These are phyloP conservation scores for Aspergillus affinis DNA, from an alignment of 495 filamentous ascomycete species.

Conservation along the genomic window DNA sequence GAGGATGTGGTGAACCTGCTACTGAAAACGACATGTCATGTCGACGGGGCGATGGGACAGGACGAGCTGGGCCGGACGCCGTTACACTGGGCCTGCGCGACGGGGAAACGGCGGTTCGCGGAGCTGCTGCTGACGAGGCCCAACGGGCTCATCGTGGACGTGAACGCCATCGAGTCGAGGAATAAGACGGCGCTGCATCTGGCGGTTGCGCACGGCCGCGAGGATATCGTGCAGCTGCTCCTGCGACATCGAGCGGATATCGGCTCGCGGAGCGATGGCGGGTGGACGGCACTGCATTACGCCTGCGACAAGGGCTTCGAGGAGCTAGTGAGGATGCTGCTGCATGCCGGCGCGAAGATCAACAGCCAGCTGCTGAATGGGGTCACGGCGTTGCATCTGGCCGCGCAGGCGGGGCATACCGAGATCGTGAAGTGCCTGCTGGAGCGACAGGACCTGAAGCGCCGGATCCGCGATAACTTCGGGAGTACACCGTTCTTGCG, in stretches of 20 bases:
- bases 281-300: constrained; percentile 66
- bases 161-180: constrained; percentile 54
- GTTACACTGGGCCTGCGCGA: constrained; percentile 63
- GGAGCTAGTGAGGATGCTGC: constrained; percentile 47
- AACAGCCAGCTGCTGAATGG: constrained; percentile 58
- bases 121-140: constrained; percentile 51
- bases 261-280: constrained; percentile 56
- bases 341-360: constrained; percentile 52
- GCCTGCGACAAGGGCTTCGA: constrained; percentile 57
- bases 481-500: constrained; percentile 60
- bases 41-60: constrained; percentile 39
- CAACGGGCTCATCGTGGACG: constrained; percentile 40
- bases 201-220: constrained; percentile 52
- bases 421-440: constrained; percentile 57
- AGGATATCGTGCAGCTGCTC: constrained; percentile 56
- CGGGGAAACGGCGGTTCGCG: constrained; percentile 56
- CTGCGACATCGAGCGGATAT: constrained; percentile 52
- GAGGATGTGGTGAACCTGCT: constrained; percentile 49
- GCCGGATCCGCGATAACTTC: constrained; percentile 56
- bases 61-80: constrained; percentile 56
- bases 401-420: constrained; percentile 60
- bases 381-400: constrained; percentile 60
- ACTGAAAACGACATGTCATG: constrained; percentile 39
- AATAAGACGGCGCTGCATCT: constrained; percentile 63
- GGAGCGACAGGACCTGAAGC: constrained; percentile 44